A percentile compares a stretch with the other conserved stretches of the same genome.
Conservation (phyloP, 1,284 basidiomycete genomes). For the Cerioporus squamosus region DNA sequence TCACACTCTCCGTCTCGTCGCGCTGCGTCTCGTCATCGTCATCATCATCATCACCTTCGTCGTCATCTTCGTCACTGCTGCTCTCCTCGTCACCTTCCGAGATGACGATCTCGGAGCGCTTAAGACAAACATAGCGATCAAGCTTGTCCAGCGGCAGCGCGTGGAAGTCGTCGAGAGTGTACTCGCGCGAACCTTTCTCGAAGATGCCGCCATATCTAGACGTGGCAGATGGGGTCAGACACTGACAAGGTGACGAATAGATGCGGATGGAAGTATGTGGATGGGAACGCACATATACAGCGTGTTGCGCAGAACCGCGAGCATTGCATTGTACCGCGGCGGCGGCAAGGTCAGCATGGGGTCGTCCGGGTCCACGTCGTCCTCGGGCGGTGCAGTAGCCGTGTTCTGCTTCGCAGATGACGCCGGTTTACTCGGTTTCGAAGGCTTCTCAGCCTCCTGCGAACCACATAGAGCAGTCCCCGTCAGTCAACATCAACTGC, state of each 20-base stretch:
- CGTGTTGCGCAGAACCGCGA: constrained; percentile 85
- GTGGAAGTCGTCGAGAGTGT: constrained; percentile 87
- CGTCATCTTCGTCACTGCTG: constrained; percentile 60
- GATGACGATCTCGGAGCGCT: constrained; percentile 64
- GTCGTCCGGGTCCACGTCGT: constrained; percentile 67
- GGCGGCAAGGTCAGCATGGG: constrained; percentile 74
- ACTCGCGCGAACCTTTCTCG: constrained; percentile 81
- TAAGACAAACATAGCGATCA: constrained; percentile 76
- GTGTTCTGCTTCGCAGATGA: not conserved
- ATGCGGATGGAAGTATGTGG: constrained; percentile 2
- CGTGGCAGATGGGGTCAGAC: not conserved
- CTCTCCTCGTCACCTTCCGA: constrained; percentile 65
- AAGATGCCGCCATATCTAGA: constrained; percentile 86
- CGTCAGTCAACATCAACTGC: not conserved
- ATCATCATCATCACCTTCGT: constrained; percentile 54
- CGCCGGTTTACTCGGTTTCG: constrained; percentile 1
- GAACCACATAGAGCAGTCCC: no score
- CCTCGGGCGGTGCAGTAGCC: constrained; percentile 17
- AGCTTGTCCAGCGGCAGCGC: constrained; percentile 80
- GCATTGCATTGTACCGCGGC: constrained; percentile 91
- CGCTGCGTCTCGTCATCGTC: constrained; percentile 40
- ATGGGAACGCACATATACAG: constrained; percentile 74
- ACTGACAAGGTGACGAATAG: not conserved
- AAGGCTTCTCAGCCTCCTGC: constrained; percentile 15
- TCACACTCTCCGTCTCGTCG: constrained; percentile 29